Conservation (phyloP, 208 protist species). For the Leishmania braziliensis region DNA sequence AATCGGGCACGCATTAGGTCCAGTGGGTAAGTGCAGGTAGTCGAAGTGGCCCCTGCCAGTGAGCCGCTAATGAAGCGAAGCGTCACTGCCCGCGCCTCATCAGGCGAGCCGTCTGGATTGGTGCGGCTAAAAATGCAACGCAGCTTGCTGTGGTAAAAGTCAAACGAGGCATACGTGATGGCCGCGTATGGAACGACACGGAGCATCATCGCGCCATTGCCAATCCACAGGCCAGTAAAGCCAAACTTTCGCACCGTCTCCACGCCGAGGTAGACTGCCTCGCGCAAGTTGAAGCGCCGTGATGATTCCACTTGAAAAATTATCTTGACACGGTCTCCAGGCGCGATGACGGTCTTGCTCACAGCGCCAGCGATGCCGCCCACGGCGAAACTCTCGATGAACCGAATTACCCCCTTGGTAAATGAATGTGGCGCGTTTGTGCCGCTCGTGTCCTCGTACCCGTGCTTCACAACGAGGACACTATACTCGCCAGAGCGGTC, state of each 20-base stretch:
- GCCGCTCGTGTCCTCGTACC: conserved; percentile 19
- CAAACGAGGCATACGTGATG: conserved; percentile 94
- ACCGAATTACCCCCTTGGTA: conserved; percentile 55
- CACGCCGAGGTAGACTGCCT: conserved; percentile 61
- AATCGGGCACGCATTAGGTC: conserved; percentile 94
- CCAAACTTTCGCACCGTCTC: conserved; percentile 88
- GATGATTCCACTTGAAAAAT: conserved; percentile 93
- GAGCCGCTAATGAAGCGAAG: conserved; percentile 86
- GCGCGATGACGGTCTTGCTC: conserved; percentile 93
- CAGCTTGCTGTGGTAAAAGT: conserved; percentile 77
- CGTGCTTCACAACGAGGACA: conserved; percentile 45
- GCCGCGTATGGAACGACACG: conserved; percentile 94
- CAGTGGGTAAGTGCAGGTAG: conserved; percentile 93
- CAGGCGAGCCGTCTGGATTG: conserved; percentile 30
- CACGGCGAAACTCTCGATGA: conserved; percentile 90
- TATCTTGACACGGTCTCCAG: conserved; percentile 95
- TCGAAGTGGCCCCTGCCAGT: conserved; percentile 92
- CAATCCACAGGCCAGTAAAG: conserved; percentile 90
- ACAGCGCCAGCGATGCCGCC: conserved; percentile 94
- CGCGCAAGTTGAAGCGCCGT: conserved; percentile 62
- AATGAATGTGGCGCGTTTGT: conserved; percentile 19
- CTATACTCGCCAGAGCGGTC: conserved; percentile 71
- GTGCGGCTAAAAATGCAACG: conserved; percentile 13
- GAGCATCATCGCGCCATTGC: conserved; percentile 95
- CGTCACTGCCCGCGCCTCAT: conserved; percentile 54